Base-by-base conservation (phyloP, 129 eudicot genomes). In the Smallanthus sonchifolius region DNA sequence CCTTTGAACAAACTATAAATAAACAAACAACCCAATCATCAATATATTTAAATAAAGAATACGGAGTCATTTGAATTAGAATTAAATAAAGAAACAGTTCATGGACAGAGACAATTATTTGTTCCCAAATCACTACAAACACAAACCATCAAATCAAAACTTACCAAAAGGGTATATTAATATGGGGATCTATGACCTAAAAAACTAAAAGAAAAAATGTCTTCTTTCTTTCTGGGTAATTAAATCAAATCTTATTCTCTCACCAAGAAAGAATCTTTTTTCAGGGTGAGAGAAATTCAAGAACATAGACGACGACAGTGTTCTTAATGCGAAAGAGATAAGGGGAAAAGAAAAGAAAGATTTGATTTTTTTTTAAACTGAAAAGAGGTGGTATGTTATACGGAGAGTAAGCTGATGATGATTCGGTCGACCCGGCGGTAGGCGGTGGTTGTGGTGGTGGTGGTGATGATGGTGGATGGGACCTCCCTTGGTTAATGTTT, bases 391-490 rank as follows among this genome's bases (percentile, higher is more conserved):
- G n/a, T n/a, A n/a, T n/a, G n/a, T n/a, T n/a, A n/a, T n/a, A n/a
- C n/a, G n/a, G n/a, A n/a, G n/a, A 67, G 73, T 16, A 68, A 60
- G 76, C 60, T 45, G 81, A 61, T 61, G 81, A 47, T 70, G 81
- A 78, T 78, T 78, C 82, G 77, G 82, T 79, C 73, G 78, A 57
- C 73, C 72, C 77, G 65, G 54, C 47, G 73, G 56, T 61, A 11
- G 77, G 8, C 20, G 72, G 65, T 19, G 66, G 56, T 47, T 37
- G 49, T 78, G 72, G 37, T 56, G 80, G 6, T 77, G 75, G 39
- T 39, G 73, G 66, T 75, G 80, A 20, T 61, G 81, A 19, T 67
- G 65, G 37, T 16, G 66, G 36, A 77, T 72, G 82, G 82, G 77
- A 45, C 82, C 82, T 72, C 55, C 20, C 48, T 54, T 73, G 61